A percentile compares a stretch with the other conserved stretches of the same genome.
phyloP scores from a whole-genome alignment of 106 monocot species.

The Apostasia shenzhenica region DNA sequence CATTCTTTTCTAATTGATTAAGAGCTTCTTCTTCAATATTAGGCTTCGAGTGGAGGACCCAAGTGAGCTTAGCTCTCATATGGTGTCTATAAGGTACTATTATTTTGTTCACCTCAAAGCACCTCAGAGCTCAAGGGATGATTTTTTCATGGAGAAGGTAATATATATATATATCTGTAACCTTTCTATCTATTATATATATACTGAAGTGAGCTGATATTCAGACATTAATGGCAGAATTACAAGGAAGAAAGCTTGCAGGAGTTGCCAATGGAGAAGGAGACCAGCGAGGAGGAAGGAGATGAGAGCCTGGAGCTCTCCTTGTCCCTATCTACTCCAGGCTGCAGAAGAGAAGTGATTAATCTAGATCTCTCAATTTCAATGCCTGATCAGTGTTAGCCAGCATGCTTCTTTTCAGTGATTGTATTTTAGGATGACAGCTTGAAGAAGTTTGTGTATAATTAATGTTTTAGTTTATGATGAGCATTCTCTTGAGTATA shows the following conservation, averaged over 20 bases:
- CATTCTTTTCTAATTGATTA: too few species aligned
- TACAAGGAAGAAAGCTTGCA: not conserved
- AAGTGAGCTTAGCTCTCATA: not conserved
- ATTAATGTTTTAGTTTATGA: too few species aligned
- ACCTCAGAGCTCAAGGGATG: not conserved
- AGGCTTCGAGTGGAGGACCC: constrained; percentile 5
- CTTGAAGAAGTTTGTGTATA: too few species aligned
- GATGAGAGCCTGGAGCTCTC: not conserved
- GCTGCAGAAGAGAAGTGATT: not conserved
- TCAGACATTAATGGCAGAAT: not conserved
- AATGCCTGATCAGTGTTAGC: not conserved
- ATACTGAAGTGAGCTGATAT: too few species aligned
- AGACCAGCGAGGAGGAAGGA: not conserved
- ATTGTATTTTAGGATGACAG: too few species aligned
- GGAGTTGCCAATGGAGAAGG: not conserved
- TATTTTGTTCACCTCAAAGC: not conserved
- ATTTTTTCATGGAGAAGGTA: constrained; percentile 1
- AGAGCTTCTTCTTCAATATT: not conserved
- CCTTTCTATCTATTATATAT: too few species aligned
- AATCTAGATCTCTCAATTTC: constrained; percentile 6
- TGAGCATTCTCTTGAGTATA: too few species aligned
- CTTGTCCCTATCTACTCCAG: not conserved
- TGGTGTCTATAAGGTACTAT: too few species aligned
- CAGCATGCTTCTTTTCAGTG: too few species aligned
- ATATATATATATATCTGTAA: not conserved